A percentile compares a stretch with the other conserved stretches of the same genome.
Evolutionary conservation across 148 eudicot species (phyloP).

Genomic region (Cornus suecica): DNA sequence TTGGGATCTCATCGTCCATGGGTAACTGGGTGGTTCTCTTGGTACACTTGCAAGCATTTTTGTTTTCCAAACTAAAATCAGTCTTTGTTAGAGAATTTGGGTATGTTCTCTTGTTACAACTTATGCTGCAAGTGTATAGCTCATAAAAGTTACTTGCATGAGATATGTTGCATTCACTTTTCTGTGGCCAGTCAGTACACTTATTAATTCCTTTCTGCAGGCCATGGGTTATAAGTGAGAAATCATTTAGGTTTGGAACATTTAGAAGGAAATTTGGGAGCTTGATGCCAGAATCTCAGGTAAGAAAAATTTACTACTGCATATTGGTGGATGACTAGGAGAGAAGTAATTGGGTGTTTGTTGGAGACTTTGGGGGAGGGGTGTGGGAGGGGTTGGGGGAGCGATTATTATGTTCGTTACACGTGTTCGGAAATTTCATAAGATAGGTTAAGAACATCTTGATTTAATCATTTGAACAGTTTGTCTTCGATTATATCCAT

Average conservation of each 20-base stretch:
- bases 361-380: no score
- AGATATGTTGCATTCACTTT: neutral
- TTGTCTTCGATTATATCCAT: neutral
- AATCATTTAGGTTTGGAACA: conserved; percentile 12
- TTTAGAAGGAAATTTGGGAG: conserved; percentile 25
- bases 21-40: neutral
- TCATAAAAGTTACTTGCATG: conserved; percentile 3
- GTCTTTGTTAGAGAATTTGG: neutral
- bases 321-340: neutral
- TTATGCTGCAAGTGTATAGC: neutral
- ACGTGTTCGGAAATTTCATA: neutral
- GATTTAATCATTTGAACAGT: neutral
- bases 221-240: conserved; percentile 49
- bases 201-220: conserved; percentile 25
- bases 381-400: neutral
- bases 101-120: neutral
- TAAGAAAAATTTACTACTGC: conserved; percentile 2
- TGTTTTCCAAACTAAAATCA: no score
- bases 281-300: conserved; percentile 31
- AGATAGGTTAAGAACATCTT: neutral
- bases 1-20: no score
- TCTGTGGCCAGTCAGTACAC: neutral
- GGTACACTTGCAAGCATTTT: neutral
- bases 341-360: no score
- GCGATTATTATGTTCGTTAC: no score